These are phyloP conservation scores for Fistulinella staudtii DNA, from an alignment of 1,284 basidiomycete species.

Conservation along the genomic window DNA sequence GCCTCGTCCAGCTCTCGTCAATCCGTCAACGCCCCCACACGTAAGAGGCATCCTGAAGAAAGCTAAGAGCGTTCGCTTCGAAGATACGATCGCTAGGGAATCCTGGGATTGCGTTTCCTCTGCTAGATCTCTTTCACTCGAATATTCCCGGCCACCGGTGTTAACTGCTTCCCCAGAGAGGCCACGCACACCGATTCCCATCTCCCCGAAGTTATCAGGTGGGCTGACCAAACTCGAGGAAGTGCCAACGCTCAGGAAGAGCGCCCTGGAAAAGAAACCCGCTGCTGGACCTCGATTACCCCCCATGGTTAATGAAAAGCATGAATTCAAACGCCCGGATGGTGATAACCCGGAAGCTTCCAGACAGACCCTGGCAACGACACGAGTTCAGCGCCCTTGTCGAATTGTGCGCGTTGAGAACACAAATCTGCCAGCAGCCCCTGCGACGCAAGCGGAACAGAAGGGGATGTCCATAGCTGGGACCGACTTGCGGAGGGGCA, in stretches of 20 bases:
- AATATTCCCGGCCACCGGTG: constrained; percentile 15
- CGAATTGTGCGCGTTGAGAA: constrained; percentile 14
- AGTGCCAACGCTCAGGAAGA: background rate
- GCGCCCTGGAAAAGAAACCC: constrained; percentile 8
- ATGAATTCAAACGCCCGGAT: background rate
- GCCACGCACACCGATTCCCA: constrained; percentile 11
- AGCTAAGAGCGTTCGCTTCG: constrained; percentile 31
- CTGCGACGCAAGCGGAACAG: constrained; percentile 12
- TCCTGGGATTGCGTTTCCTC: background rate
- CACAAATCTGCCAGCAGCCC: background rate
- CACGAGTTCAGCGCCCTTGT: constrained; percentile 15
- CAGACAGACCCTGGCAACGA: constrained; percentile 2
- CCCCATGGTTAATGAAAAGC: constrained; percentile 14
- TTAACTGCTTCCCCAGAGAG: constrained; percentile 9
- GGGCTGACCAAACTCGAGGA: constrained; percentile 1
- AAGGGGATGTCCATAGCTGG: constrained; percentile 18
- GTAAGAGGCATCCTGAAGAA: constrained; percentile 35
- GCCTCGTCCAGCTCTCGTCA: constrained; percentile 29
- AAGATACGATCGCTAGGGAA: constrained; percentile 16
- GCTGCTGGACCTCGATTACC: constrained; percentile 12
- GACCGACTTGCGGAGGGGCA: constrained; percentile 25
- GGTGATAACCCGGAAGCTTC: constrained; percentile 2
- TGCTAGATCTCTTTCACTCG: background rate
- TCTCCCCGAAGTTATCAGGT: constrained; percentile 1
- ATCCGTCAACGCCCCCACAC: constrained; percentile 23